Conservation (phyloP, 1,284 basidiomycete genomes). For the Psilocybe mexicana region DNA sequence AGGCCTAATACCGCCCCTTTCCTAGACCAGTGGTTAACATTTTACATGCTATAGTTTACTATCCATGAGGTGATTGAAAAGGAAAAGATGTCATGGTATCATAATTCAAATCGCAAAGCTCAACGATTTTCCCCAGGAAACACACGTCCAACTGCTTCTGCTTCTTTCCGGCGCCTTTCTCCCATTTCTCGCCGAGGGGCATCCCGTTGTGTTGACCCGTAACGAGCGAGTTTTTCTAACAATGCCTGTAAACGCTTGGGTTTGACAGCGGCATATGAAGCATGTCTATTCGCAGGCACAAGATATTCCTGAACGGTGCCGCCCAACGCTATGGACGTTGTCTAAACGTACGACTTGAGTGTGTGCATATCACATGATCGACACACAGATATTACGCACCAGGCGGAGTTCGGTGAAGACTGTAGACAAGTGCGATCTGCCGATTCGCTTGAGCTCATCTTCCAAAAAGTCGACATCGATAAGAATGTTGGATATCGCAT, state of each 20-base stretch:
- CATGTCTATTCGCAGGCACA: conserved; percentile 69
- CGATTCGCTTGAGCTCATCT: conserved; percentile 74
- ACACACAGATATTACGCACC: conserved; percentile 47
- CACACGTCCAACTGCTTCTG: conserved; percentile 71
- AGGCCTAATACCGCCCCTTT: conserved; percentile 29
- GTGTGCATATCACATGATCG: neutral
- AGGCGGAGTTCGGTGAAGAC: conserved; percentile 82
- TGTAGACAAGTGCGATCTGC: conserved; percentile 67
- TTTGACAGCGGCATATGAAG: conserved; percentile 72
- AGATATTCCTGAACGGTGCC: conserved; percentile 81
- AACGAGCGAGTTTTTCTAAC: conserved; percentile 79
- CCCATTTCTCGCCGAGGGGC: conserved; percentile 56
- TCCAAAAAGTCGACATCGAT: conserved; percentile 87
- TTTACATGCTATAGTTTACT: conserved; percentile 29
- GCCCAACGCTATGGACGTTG: conserved; percentile 72
- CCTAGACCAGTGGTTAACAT: conserved; percentile 37
- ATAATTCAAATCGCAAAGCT: conserved; percentile 12
- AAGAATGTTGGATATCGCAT: conserved; percentile 80
- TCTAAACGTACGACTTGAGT: conserved; percentile 49
- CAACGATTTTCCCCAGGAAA: conserved; percentile 66
- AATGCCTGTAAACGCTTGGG: conserved; percentile 76
- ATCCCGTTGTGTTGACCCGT: conserved; percentile 64
- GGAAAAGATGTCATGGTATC: conserved; percentile 2
- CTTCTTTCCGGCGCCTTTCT: conserved; percentile 75
- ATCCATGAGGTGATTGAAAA: conserved; percentile 17